phyloP scores from a whole-genome alignment of 257 asterid species.

The Fraxinus pennsylvanica region DNA sequence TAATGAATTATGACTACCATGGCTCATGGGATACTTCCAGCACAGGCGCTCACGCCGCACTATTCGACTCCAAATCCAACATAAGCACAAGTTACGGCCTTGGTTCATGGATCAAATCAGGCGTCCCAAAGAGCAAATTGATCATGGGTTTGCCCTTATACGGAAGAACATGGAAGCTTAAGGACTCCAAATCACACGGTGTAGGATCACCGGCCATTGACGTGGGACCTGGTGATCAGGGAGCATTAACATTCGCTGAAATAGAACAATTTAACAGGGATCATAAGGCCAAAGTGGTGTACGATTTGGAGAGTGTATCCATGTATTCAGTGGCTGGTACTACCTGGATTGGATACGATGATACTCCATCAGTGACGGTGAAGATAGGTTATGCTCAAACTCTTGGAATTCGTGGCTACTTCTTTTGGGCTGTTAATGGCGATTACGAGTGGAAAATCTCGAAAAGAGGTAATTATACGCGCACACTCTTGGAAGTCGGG shows the following conservation, averaged over 20 bases:
- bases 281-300: conserved; percentile 49
- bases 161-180: conserved; percentile 74
- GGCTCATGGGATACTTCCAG: conserved; percentile 61
- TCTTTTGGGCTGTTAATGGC: conserved; percentile 71
- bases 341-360: conserved; percentile 83
- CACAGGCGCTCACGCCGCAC: conserved; percentile 82
- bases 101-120: conserved; percentile 62
- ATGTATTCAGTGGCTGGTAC: conserved; percentile 63
- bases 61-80: conserved; percentile 54
- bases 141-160: conserved; percentile 78
- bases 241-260: conserved; percentile 54
- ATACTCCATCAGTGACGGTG: conserved; percentile 33
- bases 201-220: conserved; percentile 72
- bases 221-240: conserved; percentile 61
- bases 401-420: conserved; percentile 66
- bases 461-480: conserved; percentile 56
- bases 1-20: conserved; percentile 71
- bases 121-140: conserved; percentile 54
- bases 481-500: conserved; percentile 46
- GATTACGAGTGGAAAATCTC: conserved; percentile 66
- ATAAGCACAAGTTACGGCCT: conserved; percentile 71
- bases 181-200: conserved; percentile 41
- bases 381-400: conserved; percentile 53
- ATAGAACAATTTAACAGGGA: conserved; percentile 53
- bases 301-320: conserved; percentile 54